These are phyloP conservation scores for Claviceps paspali DNA, from an alignment of 2,329 filamentous ascomycete genomes.

Conservation along the genomic window DNA sequence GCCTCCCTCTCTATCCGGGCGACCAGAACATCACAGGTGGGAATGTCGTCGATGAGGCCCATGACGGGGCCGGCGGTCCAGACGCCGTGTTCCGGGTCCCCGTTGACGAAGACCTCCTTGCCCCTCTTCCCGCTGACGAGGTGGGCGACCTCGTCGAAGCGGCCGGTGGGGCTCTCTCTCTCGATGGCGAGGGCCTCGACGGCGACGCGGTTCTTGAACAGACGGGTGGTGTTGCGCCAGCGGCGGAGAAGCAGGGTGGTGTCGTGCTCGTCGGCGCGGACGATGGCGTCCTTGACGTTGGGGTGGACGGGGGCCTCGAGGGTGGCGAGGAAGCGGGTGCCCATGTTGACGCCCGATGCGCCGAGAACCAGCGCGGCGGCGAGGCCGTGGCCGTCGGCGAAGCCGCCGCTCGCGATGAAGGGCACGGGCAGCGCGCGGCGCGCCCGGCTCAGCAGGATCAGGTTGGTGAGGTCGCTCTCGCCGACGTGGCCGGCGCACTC, in stretches of 20 bases:
- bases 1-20: constrained; percentile 66
- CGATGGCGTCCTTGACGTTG: constrained; percentile 90
- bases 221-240: constrained; percentile 82
- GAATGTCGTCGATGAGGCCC: constrained; percentile 70
- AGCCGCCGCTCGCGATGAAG: constrained; percentile 92
- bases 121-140: constrained; percentile 84
- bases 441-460: constrained; percentile 73
- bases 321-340: constrained; percentile 94
- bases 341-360: constrained; percentile 95
- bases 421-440: constrained; percentile 72
- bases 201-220: constrained; percentile 85
- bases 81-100: constrained; percentile 79
- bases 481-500: constrained; percentile 89
- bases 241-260: constrained; percentile 75
- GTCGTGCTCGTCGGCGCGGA: constrained; percentile 75
- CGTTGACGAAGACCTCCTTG: constrained; percentile 79
- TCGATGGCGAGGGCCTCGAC: constrained; percentile 71
- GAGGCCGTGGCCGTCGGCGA: constrained; percentile 85
- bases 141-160: constrained; percentile 78
- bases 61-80: constrained; percentile 98
- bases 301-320: constrained; percentile 81
- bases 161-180: constrained; percentile 63
- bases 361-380: constrained; percentile 82
- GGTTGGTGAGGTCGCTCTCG: constrained; percentile 78
- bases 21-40: constrained; percentile 55